A percentile compares a stretch with the other conserved stretches of the same genome.
Conservation (phyloP, 352 stramenopile genomes). For the Pythium chondricola region DNA sequence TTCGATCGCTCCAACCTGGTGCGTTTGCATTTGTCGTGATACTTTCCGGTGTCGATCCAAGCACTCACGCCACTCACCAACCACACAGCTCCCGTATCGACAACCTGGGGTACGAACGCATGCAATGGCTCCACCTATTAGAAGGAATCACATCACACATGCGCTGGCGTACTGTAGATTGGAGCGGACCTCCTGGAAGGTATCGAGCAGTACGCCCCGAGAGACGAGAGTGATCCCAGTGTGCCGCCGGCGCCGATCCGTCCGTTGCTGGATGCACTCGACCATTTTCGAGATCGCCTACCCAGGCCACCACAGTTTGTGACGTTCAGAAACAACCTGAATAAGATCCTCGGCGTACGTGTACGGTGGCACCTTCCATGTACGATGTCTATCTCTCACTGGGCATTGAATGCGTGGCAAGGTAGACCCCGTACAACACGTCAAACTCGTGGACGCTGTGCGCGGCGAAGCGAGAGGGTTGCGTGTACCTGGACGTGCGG, state of each 20-base stretch:
- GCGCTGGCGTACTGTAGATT: slow-evolving; percentile 40
- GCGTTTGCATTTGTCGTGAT: neutral
- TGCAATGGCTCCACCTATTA: too few relatives aligned
- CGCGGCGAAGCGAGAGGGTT: slow-evolving; percentile 45
- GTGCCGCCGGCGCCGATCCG: slow-evolving; percentile 38
- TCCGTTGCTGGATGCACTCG: slow-evolving; percentile 38
- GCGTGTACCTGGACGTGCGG: slow-evolving; percentile 60
- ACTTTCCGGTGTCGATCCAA: too few relatives aligned
- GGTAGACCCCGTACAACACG: slow-evolving; percentile 71
- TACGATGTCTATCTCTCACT: too few relatives aligned
- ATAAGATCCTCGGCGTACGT: slow-evolving; percentile 76
- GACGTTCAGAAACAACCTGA: slow-evolving; percentile 77
- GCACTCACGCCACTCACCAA: too few relatives aligned
- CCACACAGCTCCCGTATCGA: slow-evolving; percentile 11
- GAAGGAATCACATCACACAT: too few relatives aligned
- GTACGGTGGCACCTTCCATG: too few relatives aligned
- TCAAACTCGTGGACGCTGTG: slow-evolving; percentile 61
- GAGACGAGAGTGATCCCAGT: slow-evolving; percentile 41
- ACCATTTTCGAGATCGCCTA: slow-evolving; percentile 32
- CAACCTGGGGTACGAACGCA: slow-evolving; percentile 21
- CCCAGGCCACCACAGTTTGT: slow-evolving; percentile 39
- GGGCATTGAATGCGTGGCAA: neutral
- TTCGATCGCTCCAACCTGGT: slow-evolving; percentile 71
- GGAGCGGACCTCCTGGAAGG: slow-evolving; percentile 55
- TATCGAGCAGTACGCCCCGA: slow-evolving; percentile 40